Evolutionary conservation across 2,329 filamentous ascomycete genomes (phyloP).

Genomic region (Mycosphaerella sp.): DNA sequence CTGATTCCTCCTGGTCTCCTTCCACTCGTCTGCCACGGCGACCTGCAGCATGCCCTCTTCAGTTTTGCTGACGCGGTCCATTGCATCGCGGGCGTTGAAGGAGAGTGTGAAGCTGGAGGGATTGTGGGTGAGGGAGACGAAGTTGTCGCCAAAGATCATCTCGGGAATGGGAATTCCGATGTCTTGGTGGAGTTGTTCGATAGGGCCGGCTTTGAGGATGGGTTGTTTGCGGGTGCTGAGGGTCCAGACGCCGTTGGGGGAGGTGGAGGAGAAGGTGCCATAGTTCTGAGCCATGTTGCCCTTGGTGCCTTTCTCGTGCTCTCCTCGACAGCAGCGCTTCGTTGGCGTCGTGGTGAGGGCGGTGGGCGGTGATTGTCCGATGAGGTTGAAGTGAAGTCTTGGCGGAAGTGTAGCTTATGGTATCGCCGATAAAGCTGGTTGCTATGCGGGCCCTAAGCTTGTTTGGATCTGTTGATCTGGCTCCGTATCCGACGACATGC

Average conservation of each 20-base stretch:
- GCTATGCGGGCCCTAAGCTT: no score
- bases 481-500: not conserved
- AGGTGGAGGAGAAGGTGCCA: conserved; percentile 18
- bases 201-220: conserved; percentile 85
- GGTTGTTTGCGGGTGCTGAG: conserved; percentile 84
- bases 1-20: conserved; percentile 64
- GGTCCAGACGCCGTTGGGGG: conserved; percentile 31
- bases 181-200: conserved; percentile 72
- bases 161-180: conserved; percentile 86
- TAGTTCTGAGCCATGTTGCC: conserved; percentile 15
- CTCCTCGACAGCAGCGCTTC: no score
- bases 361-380: no score
- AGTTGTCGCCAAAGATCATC: conserved; percentile 99
- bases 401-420: not conserved
- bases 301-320: not conserved
- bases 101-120: conserved; percentile 68
- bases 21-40: conserved; percentile 86
- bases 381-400: conserved; percentile 2
- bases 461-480: not conserved
- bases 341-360: no score
- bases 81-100: conserved; percentile 80
- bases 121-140: conserved; percentile 67
- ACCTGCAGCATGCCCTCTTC: conserved; percentile 87
- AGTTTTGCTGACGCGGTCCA: conserved; percentile 92
- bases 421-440: no score